phyloP scores from a whole-genome alignment of 2,329 filamentous ascomycete species.

The Aciculosporium take region DNA sequence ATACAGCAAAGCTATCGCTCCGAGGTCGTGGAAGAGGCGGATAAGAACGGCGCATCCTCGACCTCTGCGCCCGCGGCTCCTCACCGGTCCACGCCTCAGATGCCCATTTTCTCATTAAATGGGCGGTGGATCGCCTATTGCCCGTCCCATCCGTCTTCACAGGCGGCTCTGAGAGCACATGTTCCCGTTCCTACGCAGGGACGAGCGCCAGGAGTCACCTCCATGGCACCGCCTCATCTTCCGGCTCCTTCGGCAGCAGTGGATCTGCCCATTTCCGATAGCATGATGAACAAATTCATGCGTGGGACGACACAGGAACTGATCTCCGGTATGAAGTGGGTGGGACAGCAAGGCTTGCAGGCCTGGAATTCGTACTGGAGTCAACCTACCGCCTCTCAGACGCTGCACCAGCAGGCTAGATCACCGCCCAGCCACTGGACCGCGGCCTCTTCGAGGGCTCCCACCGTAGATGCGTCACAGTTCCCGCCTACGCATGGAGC shows the following conservation, averaged over 20 bases:
- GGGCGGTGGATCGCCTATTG: slow-evolving; percentile 68
- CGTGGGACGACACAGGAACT: slow-evolving; percentile 67
- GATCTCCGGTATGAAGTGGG: slow-evolving; percentile 60
- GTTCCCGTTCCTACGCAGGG: slow-evolving; percentile 41
- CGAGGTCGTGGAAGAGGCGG: slow-evolving; percentile 32
- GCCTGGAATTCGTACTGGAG: slow-evolving; percentile 76
- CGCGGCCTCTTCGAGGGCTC: slow-evolving; percentile 21
- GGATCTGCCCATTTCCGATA: slow-evolving; percentile 58
- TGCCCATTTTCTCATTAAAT: slow-evolving; percentile 53
- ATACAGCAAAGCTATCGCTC: slow-evolving; percentile 48
- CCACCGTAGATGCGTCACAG: slow-evolving; percentile 33
- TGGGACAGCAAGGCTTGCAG: slow-evolving; percentile 62
- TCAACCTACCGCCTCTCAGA: slow-evolving; percentile 27
- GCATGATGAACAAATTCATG: slow-evolving; percentile 61
- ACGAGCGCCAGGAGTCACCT: slow-evolving; percentile 40
- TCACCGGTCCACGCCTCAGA: slow-evolving; percentile 31
- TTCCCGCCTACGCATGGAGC: slow-evolving; percentile 59
- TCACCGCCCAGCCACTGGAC: slow-evolving; percentile 36
- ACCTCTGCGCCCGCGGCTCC: slow-evolving; percentile 14
- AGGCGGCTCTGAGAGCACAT: slow-evolving; percentile 54
- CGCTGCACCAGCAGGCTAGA: slow-evolving; percentile 28
- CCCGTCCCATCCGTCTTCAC: slow-evolving; percentile 56
- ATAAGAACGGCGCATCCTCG: slow-evolving; percentile 22
- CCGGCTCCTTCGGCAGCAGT: slow-evolving; percentile 53
- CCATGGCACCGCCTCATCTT: slow-evolving; percentile 54